These are phyloP conservation scores for Alternaria dauci DNA, from an alignment of 2,329 filamentous ascomycete species.

Conservation along the genomic window DNA sequence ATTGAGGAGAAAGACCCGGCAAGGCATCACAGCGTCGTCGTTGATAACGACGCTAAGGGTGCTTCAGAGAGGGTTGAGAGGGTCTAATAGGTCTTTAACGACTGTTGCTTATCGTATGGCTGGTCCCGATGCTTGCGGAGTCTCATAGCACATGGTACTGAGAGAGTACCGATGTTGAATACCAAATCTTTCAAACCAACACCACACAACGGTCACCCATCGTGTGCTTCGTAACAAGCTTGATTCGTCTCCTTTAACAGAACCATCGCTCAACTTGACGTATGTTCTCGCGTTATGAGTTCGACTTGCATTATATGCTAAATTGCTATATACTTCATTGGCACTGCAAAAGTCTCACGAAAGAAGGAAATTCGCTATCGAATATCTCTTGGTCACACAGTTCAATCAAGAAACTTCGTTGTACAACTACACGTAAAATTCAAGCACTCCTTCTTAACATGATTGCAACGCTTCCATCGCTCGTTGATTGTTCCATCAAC, in stretches of 20 bases:
- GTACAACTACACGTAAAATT: too few species aligned
- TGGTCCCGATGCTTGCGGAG: not conserved
- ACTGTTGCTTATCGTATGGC: not conserved
- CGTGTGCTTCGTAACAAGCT: not conserved
- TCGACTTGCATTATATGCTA: too few species aligned
- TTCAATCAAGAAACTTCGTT: too few species aligned
- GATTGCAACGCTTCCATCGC: not conserved
- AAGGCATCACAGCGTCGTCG: constrained; percentile 31
- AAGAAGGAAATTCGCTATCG: too few species aligned
- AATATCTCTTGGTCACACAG: too few species aligned
- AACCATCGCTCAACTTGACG: not conserved
- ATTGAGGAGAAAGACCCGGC: constrained; percentile 54
- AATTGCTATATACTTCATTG: too few species aligned
- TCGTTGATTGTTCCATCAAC: not conserved
- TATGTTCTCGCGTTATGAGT: not conserved
- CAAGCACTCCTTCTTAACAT: too few species aligned
- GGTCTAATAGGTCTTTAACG: not conserved
- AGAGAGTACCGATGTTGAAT: constrained; percentile 8
- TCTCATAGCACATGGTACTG: constrained; percentile 1
- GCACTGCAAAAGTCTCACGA: too few species aligned
- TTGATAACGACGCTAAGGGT: constrained; percentile 33
- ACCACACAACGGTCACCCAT: not conserved
- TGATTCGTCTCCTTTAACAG: not conserved
- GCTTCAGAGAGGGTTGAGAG: constrained; percentile 21
- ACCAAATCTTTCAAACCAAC: not conserved